phyloP scores from a whole-genome alignment of 2,329 filamentous ascomycete species.

The Aciculosporium take region DNA sequence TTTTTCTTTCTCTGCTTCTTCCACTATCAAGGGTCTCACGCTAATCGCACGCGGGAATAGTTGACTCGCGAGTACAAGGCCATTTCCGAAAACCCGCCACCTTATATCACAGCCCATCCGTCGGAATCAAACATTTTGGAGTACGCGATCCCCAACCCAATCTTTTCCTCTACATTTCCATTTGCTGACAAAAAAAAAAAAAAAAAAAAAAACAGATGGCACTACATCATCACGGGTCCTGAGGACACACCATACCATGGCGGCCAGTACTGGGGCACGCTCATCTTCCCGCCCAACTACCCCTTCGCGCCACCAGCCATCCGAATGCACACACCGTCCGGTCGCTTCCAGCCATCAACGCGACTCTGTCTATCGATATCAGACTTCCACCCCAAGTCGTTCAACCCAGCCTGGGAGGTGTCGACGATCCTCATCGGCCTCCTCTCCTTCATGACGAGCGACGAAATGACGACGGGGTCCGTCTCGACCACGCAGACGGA shows the following conservation, averaged over 20 bases:
- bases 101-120: conserved; percentile 78
- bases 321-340: conserved; percentile 95
- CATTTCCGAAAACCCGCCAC: conserved; percentile 61
- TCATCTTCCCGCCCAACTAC: conserved; percentile 92
- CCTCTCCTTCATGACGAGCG: conserved; percentile 93
- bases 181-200: conserved; percentile 6
- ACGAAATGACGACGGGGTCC: conserved; percentile 95
- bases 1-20: neutral
- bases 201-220: conserved; percentile 47
- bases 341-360: conserved; percentile 85
- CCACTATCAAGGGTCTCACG: neutral
- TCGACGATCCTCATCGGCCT: conserved; percentile 91
- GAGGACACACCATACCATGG: conserved; percentile 86
- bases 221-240: conserved; percentile 89
- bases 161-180: too few species aligned
- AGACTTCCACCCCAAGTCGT: conserved; percentile 94
- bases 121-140: conserved; percentile 87
- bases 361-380: conserved; percentile 89
- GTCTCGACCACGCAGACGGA: conserved; percentile 65
- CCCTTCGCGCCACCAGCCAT: conserved; percentile 95
- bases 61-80: conserved; percentile 49
- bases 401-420: conserved; percentile 97
- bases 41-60: conserved; percentile 21
- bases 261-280: conserved; percentile 95
- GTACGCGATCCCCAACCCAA: conserved; percentile 24